These are phyloP conservation scores for Penicillium roqueforti DNA, from an alignment of 495 filamentous ascomycete species.

Conservation along the genomic window DNA sequence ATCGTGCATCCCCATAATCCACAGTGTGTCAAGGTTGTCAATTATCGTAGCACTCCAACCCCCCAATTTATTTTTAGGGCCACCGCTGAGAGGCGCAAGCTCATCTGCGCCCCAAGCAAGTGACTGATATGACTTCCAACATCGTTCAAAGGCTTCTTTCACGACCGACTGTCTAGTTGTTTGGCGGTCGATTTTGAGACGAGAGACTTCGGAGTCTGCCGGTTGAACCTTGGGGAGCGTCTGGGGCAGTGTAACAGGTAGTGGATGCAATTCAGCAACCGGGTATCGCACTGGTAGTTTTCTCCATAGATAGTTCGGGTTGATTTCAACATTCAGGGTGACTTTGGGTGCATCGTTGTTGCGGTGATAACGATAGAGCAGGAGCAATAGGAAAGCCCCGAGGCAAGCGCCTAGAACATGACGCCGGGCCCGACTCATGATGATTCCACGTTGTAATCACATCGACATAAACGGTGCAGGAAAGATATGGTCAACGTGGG, in stretches of 20 bases:
- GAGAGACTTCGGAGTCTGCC: not conserved
- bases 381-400: conserved; percentile 1
- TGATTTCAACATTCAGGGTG: not conserved
- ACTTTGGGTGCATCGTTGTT: not conserved
- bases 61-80: conserved; percentile 62
- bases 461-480: conserved; percentile 8
- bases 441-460: not conserved
- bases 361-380: conserved; percentile 9
- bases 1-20: conserved; percentile 77
- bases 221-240: conserved; percentile 10
- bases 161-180: conserved; percentile 41
- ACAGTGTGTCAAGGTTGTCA: conserved; percentile 80
- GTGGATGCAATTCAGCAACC: not conserved
- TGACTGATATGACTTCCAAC: conserved; percentile 61
- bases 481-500: not conserved
- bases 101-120: conserved; percentile 70
- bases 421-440: conserved; percentile 19
- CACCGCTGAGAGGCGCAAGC: conserved; percentile 54
- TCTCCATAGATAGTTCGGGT: conserved; percentile 5
- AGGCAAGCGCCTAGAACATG: conserved; percentile 15
- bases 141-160: conserved; percentile 54
- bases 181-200: conserved; percentile 2
- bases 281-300: conserved; percentile 13
- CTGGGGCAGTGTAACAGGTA: not conserved
- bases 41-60: conserved; percentile 82